Base-by-base conservation (phyloP, 495 filamentous ascomycete genomes). In the Pseudomonodictys pantanalensis region DNA sequence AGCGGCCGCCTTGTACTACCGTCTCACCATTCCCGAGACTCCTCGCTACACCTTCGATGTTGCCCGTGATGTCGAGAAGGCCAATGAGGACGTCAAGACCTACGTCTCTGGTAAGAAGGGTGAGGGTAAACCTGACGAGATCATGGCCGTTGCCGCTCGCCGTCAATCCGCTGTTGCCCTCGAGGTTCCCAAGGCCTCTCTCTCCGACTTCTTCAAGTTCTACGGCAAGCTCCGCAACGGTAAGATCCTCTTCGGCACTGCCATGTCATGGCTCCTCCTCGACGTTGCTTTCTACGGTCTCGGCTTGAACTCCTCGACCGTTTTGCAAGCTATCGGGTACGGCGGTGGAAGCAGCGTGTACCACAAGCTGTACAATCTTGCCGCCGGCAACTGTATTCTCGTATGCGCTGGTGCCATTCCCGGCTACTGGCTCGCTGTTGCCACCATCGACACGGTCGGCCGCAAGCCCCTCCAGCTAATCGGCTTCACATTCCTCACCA, bases 11-110 rank as follows among this genome's bases (percentile, higher is more conserved):
- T 80, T 93, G 25, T 92, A 90, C 77, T 91, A 86, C 73, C 90
- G 91, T 43, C 79, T 96, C 3, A 95, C 91, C 24, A 95, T 96
- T 62, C 91, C 91, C 22, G 88, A 92, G 72, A 83, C 90, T 62
- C 87, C 79, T 33, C 84, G 88, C 29, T 91, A 89, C 71, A 96
- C 90, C 30, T 92, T 95, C 62, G 89, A 93, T 68, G 83, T 95
- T 9, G 77, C 79, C 35, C 81, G 79, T 29, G 88, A 95, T 66
- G 79, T 88, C 32, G 78, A 86, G 68, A 82, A 90, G 73, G 88
- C 79, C 33, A 77, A 76, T 58, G 79, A 79, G 22, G 87, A 91
- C 62, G 81, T 85, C 56, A 77, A 82, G 61, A 82, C 82, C 0
- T 75, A 72, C 42, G 58, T 66, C 5, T 66, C 64, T 29, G 59